Conservation (phyloP, 1,284 basidiomycete species). For the Sporisorium scitamineum region DNA sequence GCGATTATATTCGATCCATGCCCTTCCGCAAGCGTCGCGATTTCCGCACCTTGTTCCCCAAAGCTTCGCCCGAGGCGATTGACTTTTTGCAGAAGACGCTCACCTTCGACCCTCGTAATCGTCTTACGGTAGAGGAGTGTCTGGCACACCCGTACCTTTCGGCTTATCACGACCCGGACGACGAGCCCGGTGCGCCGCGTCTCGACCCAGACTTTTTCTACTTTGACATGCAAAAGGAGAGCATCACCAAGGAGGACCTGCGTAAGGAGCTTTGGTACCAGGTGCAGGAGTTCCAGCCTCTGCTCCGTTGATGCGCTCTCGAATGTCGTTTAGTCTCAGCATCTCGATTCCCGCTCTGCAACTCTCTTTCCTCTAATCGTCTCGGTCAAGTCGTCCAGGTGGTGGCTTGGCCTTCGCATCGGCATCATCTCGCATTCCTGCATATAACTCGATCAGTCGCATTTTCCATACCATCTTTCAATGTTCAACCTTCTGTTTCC, state of each 20-base stretch:
- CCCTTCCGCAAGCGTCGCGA: conserved; percentile 89
- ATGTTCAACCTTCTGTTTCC: not conserved
- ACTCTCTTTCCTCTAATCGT: no score
- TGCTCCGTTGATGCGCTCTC: conserved; percentile 29
- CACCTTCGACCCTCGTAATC: conserved; percentile 73
- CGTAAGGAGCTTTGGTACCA: conserved; percentile 63
- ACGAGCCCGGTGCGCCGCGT: conserved; percentile 59
- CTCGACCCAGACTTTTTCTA: conserved; percentile 59
- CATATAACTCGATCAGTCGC: no score
- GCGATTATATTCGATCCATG: conserved; percentile 91
- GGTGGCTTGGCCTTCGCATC: conserved; percentile 4
- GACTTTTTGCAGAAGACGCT: conserved; percentile 92
- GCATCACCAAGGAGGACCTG: conserved; percentile 57
- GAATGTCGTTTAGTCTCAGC: not conserved
- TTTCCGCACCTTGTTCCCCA: conserved; percentile 80
- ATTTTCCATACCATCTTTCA: not conserved
- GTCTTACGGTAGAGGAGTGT: conserved; percentile 66
- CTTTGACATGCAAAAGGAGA: conserved; percentile 59
- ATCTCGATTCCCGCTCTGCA: no score
- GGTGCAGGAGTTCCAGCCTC: conserved; percentile 54
- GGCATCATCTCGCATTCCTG: not conserved
- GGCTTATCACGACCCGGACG: conserved; percentile 65
- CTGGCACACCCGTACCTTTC: conserved; percentile 64
- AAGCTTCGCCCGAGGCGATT: conserved; percentile 74
- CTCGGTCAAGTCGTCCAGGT: conserved; percentile 1